Evolutionary conservation across 257 asterid genomes (phyloP).

Genomic region (Nicotiana sylvestris): DNA sequence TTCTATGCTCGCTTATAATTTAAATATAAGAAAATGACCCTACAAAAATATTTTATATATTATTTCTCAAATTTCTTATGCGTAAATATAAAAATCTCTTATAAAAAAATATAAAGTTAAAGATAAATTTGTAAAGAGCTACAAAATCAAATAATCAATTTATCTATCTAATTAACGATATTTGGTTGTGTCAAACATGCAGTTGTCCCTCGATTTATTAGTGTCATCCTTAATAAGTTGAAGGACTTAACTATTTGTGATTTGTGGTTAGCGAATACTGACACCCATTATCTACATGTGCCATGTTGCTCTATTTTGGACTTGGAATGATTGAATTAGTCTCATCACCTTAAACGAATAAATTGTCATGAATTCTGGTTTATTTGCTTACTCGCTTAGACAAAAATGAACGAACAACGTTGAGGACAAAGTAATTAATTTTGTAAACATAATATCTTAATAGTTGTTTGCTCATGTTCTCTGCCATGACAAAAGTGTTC

Average conservation of each 20-base stretch:
- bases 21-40: too few species aligned
- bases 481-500: background rate
- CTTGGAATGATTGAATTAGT: background rate
- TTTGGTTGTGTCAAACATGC: background rate
- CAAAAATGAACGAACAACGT: too few species aligned
- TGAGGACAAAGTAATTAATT: background rate
- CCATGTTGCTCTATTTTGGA: background rate
- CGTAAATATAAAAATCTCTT: too few species aligned
- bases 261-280: background rate
- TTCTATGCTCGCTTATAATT: too few species aligned
- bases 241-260: background rate
- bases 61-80: too few species aligned
- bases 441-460: too few species aligned
- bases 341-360: background rate
- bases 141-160: too few species aligned
- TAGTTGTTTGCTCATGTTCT: background rate
- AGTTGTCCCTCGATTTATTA: background rate
- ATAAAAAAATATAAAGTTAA: too few species aligned
- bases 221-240: background rate
- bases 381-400: too few species aligned
- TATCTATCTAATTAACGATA: background rate
- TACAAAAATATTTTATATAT: too few species aligned
- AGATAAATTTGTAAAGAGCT: too few species aligned
- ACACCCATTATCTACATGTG: slow-evolving; percentile 1
- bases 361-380: too few species aligned